Base-by-base conservation (phyloP, 805 yeast genomes). In the Barnettozyma sp. region DNA sequence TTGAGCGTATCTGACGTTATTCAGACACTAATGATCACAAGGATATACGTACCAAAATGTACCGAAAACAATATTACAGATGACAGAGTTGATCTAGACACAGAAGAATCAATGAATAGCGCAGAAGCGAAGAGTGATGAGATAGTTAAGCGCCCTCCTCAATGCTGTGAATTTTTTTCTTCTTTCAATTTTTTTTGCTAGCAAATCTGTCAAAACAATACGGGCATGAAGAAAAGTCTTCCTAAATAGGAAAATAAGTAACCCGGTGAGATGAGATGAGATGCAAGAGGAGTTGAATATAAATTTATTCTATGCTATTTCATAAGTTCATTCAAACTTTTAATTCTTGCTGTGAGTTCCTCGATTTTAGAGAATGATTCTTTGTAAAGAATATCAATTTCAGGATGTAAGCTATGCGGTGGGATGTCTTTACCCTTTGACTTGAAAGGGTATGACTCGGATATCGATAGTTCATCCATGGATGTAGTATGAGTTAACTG, bases 341-440 rank as follows among this genome's bases (percentile, higher is more conserved):
- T 56, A 49, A 35, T 52, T 45, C 35, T 55, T 46, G 39, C 46
- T 30, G 59, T 38, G 7, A 66, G 41, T 15, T 49, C 56, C 36
- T 65, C 65, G 42, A 71, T 58, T 44, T 70, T 70, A 17, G 66
- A 65, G 33, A 78, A 60, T 7, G 80, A 63, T 2, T 83, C 82
- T 46, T 70, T 61, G 55, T 77, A 79, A 53, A 77, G 62, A 16
- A 67, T 68, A 31, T 66, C 69, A 7, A 78, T 71, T 5, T 61
- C 55, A 4, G 74, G 71, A 45, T 70, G 74, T 20, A 62, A 45
- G 11, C 21, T 22, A 4, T 20, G 22, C 7, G 34, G 18, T 43
- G 37, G 18, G 25, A 37, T 16, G 27, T 30, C 15, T 22, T 12
- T 25, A 13, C 20, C 18, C 19, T 22, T 14, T 16, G 13, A 7